phyloP scores from a whole-genome alignment of 805 yeast species.

The Starmerella bombi region DNA sequence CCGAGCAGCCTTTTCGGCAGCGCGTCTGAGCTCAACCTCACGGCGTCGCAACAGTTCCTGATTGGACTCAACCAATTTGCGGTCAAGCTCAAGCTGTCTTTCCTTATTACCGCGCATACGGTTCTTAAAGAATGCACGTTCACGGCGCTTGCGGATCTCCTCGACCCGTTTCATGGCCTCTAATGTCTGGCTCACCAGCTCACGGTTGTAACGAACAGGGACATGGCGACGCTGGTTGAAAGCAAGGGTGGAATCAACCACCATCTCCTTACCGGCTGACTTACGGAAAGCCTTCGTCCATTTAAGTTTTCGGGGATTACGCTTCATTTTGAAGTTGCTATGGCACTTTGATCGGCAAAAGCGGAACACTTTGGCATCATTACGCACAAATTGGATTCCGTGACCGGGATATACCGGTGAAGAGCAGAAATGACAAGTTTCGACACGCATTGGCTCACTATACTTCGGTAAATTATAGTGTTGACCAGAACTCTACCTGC shows the following conservation, averaged over 20 bases:
- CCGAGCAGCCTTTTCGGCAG: slow-evolving; percentile 40
- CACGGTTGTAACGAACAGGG: slow-evolving; percentile 95
- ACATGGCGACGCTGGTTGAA: slow-evolving; percentile 96
- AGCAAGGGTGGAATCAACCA: slow-evolving; percentile 90
- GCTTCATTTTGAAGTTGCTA: slow-evolving; percentile 90
- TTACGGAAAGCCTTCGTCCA: slow-evolving; percentile 99
- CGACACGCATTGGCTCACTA: slow-evolving; percentile 26
- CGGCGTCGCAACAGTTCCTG: slow-evolving; percentile 85
- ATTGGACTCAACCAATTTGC: slow-evolving; percentile 73
- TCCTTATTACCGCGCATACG: slow-evolving; percentile 98
- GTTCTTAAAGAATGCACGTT: slow-evolving; percentile 96
- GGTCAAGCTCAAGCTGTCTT: slow-evolving; percentile 69
- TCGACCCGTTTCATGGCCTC: slow-evolving; percentile 93
- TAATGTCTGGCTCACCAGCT: slow-evolving; percentile 83
- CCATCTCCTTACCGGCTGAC: slow-evolving; percentile 97
- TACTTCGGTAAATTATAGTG: not conserved
- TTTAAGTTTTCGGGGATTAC: slow-evolving; percentile 93
- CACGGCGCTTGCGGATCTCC: slow-evolving; percentile 91
- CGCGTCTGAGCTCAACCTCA: slow-evolving; percentile 81
- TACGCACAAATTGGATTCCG: slow-evolving; percentile 95
- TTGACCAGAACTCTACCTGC: no score
- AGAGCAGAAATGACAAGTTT: slow-evolving; percentile 89
- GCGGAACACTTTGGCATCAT: slow-evolving; percentile 93
- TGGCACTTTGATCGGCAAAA: slow-evolving; percentile 98
- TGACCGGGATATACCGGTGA: slow-evolving; percentile 91